These are phyloP conservation scores for Linum tenue DNA, from an alignment of 345 rosid species.

Conservation along the genomic window DNA sequence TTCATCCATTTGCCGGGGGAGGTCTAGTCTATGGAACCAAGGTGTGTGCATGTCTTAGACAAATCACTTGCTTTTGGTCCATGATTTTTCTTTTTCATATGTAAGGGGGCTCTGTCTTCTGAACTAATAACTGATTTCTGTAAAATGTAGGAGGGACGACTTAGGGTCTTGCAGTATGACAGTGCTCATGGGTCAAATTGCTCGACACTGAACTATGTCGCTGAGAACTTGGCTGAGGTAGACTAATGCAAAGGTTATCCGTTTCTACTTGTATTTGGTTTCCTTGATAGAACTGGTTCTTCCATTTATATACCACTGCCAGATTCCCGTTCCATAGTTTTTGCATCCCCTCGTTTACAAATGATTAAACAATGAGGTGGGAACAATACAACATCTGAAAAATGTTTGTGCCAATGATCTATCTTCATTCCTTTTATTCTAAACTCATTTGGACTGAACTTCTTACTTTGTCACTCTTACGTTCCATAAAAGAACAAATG, in stretches of 20 bases:
- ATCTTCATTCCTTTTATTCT: no score
- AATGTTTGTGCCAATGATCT: no score
- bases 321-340: neutral
- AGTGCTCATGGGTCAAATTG: constrained; percentile 28
- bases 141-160: constrained; percentile 69
- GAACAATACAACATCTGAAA: no score
- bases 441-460: no score
- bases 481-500: no score
- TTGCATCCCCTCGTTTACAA: neutral
- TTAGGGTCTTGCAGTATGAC: constrained; percentile 46
- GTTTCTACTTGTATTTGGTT: neutral
- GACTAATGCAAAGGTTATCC: constrained; percentile 7
- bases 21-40: constrained; percentile 92
- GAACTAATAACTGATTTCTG: constrained; percentile 7
- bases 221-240: constrained; percentile 57
- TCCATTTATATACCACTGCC: neutral
- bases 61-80: neutral
- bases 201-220: constrained; percentile 34
- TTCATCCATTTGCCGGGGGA: constrained; percentile 78
- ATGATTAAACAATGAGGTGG: no score
- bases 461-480: no score
- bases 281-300: neutral
- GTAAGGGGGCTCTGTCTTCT: neutral
- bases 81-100: neutral
- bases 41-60: constrained; percentile 23